These are phyloP conservation scores for Phytophthora vignae DNA, from an alignment of 352 stramenopile species.

Conservation along the genomic window DNA sequence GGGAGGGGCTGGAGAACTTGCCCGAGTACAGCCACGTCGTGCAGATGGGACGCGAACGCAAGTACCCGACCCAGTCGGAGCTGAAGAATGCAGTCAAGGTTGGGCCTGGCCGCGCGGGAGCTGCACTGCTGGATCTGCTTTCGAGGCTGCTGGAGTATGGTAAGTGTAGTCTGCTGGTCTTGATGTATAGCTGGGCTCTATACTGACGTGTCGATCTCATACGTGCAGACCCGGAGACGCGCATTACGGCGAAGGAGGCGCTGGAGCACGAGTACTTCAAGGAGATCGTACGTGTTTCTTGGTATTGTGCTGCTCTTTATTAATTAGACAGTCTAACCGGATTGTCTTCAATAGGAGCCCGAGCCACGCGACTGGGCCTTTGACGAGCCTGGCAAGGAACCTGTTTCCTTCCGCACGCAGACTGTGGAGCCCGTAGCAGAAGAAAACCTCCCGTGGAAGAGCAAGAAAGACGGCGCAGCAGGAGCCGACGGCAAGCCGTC, in stretches of 20 bases:
- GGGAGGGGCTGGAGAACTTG: conserved; percentile 85
- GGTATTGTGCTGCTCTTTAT: neutral
- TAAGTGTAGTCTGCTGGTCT: conserved; percentile 23
- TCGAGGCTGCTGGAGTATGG: conserved; percentile 85
- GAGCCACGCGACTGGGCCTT: conserved; percentile 89
- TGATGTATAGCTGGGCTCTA: no score
- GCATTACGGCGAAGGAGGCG: conserved; percentile 92
- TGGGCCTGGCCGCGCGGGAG: conserved; percentile 70
- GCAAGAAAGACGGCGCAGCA: conserved; percentile 53
- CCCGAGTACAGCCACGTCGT: conserved; percentile 86
- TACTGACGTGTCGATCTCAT: no score
- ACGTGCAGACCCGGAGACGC: conserved; percentile 80
- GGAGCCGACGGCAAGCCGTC: conserved; percentile 34
- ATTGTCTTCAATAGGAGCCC: conserved; percentile 56
- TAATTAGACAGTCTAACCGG: conserved; percentile 3
- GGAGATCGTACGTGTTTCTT: conserved; percentile 68
- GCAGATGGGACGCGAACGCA: conserved; percentile 86
- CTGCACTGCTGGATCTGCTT: conserved; percentile 80
- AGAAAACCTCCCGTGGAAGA: conserved; percentile 79
- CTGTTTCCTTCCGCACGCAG: conserved; percentile 86
- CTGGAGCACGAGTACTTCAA: conserved; percentile 95
- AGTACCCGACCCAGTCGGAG: conserved; percentile 86
- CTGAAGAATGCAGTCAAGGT: conserved; percentile 90
- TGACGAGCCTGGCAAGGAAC: conserved; percentile 88
- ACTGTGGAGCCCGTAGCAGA: conserved; percentile 79